Evolutionary conservation across 2,329 filamentous ascomycete genomes (phyloP).

Genomic region (Colletotrichum gigasporum): DNA sequence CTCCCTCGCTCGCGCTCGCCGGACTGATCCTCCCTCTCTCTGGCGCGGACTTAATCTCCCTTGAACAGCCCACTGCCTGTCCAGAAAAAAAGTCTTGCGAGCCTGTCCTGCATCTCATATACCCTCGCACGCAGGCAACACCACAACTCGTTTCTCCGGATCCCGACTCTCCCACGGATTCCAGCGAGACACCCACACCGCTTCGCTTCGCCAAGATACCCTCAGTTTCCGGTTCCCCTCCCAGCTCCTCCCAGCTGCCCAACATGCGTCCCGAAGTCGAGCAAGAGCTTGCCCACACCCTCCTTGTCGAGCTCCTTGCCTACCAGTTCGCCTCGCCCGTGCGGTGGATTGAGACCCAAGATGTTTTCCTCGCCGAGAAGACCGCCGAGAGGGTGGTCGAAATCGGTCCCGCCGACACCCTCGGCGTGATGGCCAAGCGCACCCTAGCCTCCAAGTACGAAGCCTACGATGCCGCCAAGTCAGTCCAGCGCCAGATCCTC

Average conservation of each 20-base stretch:
- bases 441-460: conserved; percentile 98
- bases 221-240: conserved; percentile 32
- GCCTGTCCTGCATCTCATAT: conserved; percentile 29
- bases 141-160: background rate
- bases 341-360: conserved; percentile 99
- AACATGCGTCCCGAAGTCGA: conserved; percentile 98
- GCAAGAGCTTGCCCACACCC: conserved; percentile 98
- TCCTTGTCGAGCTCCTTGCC: conserved; percentile 97
- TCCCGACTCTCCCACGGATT: conserved; percentile 26
- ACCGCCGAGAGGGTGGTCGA: conserved; percentile 97
- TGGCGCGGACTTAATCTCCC: conserved; percentile 31
- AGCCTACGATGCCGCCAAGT: conserved; percentile 96
- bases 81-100: conserved; percentile 18
- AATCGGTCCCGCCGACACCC: conserved; percentile 94
- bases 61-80: conserved; percentile 27
- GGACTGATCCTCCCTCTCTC: conserved; percentile 30
- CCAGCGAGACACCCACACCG: conserved; percentile 4
- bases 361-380: conserved; percentile 98
- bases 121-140: conserved; percentile 23
- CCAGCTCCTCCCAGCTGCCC: conserved; percentile 39
- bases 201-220: conserved; percentile 25
- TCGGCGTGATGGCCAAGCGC: conserved; percentile 96
- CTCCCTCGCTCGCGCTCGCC: conserved; percentile 30
- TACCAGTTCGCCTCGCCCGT: conserved; percentile 99
- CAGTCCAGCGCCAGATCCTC: conserved; percentile 94